phyloP scores from a whole-genome alignment of 2,329 filamentous ascomycete species.

The Davidsoniella eucalypti region DNA sequence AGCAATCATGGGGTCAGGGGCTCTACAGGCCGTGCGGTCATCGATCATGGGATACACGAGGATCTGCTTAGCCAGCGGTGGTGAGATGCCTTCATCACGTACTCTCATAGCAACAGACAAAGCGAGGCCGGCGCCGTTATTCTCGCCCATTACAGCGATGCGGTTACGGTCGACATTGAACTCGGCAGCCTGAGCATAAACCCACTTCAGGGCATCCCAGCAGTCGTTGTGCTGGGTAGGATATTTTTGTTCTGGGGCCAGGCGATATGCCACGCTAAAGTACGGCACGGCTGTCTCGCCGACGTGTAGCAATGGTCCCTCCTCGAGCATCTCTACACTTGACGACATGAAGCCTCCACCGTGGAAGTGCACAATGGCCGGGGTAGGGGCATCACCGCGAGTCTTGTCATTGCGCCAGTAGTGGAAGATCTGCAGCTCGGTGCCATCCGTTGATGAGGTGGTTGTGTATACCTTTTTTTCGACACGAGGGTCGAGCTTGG shows the following conservation, averaged over 20 bases:
- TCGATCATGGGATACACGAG: conserved; percentile 22
- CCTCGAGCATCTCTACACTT: conserved; percentile 20
- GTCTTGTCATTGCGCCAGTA: conserved; percentile 1
- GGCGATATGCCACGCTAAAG: conserved; percentile 25
- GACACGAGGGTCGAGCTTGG: conserved; percentile 1
- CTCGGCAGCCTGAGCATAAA: conserved; percentile 15
- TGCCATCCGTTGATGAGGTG: conserved; percentile 1
- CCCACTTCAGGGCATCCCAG: conserved; percentile 19
- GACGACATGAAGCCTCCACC: conserved; percentile 26
- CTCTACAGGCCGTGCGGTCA: conserved; percentile 15
- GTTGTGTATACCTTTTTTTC: conserved; percentile 1
- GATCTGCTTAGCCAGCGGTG: conserved; percentile 19
- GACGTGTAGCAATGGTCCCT: conserved; percentile 20
- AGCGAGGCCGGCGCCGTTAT: conserved; percentile 14
- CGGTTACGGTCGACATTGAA: conserved; percentile 15
- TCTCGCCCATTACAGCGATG: conserved; percentile 15
- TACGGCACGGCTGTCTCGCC: conserved; percentile 23
- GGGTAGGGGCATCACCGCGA: conserved; percentile 1
- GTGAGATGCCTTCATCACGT: conserved; percentile 16
- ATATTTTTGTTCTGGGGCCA: conserved; percentile 26
- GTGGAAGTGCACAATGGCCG: conserved; percentile 24
- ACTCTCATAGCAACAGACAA: conserved; percentile 24
- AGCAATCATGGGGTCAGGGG: conserved; percentile 8
- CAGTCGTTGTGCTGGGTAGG: conserved; percentile 23
- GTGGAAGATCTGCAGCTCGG: conserved; percentile 5